phyloP scores from a whole-genome alignment of 495 filamentous ascomycete genomes.

The Neurospora sp. region DNA sequence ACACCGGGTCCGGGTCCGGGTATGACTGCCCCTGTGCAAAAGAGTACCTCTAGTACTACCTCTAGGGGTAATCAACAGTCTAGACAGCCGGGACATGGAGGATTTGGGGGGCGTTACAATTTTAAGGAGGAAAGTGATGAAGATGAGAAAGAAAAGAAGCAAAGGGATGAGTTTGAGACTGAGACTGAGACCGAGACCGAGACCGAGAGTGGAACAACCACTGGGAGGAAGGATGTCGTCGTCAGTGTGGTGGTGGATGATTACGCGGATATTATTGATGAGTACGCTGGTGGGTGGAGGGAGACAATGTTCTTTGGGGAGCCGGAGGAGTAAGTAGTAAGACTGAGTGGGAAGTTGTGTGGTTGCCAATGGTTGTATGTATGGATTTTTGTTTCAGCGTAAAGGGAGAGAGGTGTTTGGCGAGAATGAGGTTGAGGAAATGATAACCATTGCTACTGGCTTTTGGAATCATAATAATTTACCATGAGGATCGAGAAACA shows the following conservation, averaged over 20 bases:
- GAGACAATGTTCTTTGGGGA: neutral
- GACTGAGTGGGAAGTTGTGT: neutral
- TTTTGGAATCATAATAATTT: too few relatives aligned
- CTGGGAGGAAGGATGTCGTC: neutral
- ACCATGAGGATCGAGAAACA: neutral
- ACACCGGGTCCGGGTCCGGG: too few relatives aligned
- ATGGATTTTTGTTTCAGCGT: neutral
- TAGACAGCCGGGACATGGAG: too few relatives aligned
- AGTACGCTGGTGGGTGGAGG: neutral
- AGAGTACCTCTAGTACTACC: too few relatives aligned
- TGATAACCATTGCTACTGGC: neutral
- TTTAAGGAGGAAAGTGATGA: neutral
- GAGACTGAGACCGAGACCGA: too few relatives aligned
- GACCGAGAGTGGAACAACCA: neutral
- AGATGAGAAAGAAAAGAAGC: neutral
- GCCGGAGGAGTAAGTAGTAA: neutral
- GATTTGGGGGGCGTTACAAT: too few relatives aligned
- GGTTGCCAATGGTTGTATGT: neutral
- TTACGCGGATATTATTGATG: neutral
- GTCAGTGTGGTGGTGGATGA: neutral
- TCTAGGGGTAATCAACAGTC: too few relatives aligned
- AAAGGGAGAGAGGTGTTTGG: neutral
- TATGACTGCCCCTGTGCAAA: too few relatives aligned
- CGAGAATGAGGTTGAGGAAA: neutral
- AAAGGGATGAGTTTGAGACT: neutral